Conservation (phyloP, 2,329 filamentous ascomycete genomes). For the Beauveria pseudobassiana region DNA sequence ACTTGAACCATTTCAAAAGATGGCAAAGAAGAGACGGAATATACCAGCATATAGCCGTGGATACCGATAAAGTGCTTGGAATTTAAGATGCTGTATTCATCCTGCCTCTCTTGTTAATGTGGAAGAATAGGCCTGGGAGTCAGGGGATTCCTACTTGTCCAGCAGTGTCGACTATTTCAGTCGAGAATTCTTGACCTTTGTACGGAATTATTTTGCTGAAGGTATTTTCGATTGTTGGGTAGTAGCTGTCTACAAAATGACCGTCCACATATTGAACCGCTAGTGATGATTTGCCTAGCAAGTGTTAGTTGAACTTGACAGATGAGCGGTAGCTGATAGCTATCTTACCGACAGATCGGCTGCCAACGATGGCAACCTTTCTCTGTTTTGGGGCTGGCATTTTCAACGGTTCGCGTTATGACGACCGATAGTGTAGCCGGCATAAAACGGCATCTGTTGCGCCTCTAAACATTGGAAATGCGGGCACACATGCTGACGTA, state of each 20-base stretch:
- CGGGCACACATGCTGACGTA: conserved; percentile 11
- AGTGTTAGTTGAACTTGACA: not conserved
- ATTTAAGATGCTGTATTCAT: conserved; percentile 97
- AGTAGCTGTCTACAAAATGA: conserved; percentile 98
- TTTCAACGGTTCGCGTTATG: conserved; percentile 8
- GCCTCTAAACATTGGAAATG: not conserved
- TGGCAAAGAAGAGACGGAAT: conserved; percentile 89
- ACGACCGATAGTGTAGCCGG: not conserved
- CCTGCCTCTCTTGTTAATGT: conserved; percentile 40
- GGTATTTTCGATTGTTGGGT: conserved; percentile 98
- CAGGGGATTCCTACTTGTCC: conserved; percentile 61
- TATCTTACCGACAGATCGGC: conserved; percentile 66
- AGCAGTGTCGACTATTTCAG: conserved; percentile 96
- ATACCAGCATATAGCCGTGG: conserved; percentile 97
- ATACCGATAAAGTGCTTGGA: conserved; percentile 99
- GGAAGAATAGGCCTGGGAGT: not conserved
- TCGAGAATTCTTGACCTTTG: conserved; percentile 87
- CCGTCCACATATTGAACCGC: conserved; percentile 96
- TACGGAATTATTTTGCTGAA: conserved; percentile 93
- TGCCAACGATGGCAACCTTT: conserved; percentile 94
- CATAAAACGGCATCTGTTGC: not conserved
- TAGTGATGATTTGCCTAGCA: conserved; percentile 86
- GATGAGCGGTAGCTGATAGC: not conserved
- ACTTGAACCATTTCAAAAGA: conserved; percentile 97
- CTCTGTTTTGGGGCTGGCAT: conserved; percentile 77